Evolutionary conservation across 495 filamentous ascomycete species (phyloP).

Genomic region (Daldinia loculata): DNA sequence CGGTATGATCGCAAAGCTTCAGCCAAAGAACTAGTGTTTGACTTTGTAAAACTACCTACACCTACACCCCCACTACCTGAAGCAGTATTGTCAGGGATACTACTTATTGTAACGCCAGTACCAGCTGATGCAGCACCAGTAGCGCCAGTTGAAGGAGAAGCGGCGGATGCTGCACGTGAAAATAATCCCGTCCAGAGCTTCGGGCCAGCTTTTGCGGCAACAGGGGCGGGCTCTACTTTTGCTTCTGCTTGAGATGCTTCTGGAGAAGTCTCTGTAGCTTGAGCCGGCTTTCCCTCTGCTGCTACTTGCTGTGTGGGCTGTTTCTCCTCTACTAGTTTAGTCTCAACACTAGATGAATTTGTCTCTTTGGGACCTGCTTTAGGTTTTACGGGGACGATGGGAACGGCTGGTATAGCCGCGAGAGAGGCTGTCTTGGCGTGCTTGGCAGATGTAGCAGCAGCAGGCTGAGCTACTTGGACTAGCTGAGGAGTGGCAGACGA

Average conservation of each 20-base stretch:
- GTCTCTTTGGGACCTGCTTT: conserved; percentile 56
- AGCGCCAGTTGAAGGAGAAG: conserved; percentile 29
- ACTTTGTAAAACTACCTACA: conserved; percentile 54
- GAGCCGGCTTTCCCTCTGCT: conserved; percentile 34
- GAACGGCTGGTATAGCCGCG: conserved; percentile 67
- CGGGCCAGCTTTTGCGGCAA: conserved; percentile 57
- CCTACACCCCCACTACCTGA: conserved; percentile 35
- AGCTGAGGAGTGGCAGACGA: conserved; percentile 79
- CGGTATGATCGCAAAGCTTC: conserved; percentile 75
- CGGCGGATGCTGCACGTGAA: conserved; percentile 57
- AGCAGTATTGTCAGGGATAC: conserved; percentile 14
- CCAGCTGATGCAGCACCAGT: conserved; percentile 44
- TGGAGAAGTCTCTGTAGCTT: conserved; percentile 27
- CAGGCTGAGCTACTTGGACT: conserved; percentile 53
- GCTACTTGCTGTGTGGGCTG: conserved; percentile 50
- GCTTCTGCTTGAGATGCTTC: conserved; percentile 42
- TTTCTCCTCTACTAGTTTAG: conserved; percentile 41
- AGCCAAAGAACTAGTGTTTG: conserved; percentile 71
- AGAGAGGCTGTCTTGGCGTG: conserved; percentile 57
- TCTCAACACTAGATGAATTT: conserved; percentile 49
- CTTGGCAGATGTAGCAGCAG: conserved; percentile 42
- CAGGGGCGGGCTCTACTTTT: conserved; percentile 47
- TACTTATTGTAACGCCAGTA: conserved; percentile 20
- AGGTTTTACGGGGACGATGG: conserved; percentile 73
- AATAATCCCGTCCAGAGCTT: conserved; percentile 85